Evolutionary conservation across 257 asterid species (phyloP), one percentile per base, ranked within the genome.

Genomic region (Salvia hispanica): DNA sequence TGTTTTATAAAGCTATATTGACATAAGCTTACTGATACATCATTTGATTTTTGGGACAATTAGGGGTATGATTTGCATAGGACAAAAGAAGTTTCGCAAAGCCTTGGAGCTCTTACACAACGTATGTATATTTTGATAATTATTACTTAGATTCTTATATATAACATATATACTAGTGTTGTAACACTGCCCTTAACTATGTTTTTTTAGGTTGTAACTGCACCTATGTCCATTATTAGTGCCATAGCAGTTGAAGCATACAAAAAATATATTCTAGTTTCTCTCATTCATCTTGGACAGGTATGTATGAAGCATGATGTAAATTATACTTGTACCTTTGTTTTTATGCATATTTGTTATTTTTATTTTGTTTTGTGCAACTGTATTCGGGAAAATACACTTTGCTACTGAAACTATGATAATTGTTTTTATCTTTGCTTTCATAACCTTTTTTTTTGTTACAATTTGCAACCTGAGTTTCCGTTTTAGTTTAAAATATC

Each of bases 21-120:
- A 31, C 39, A 33, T 47, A 11, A 14, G 42, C 71, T 33, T 40
- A 16, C 70, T 70, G 60, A 76, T 52, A 31, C 69, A 48, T 65
- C 77, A 25, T 25, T 25, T 25, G 31, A 25, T 25, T 28, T 71
- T 74, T 80, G 73, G 54, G 13, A 64, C 62, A 15, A 58, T 46
- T 52, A 91, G 99, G 84, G 97, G 97, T 37, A 88, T 91, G 95
- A 80, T 94, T 78, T 94, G 95, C 87, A 87, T 91, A 15, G 99
- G 99, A 72, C 92, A 80, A 74, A 94, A 94, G 85, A 78, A 80
- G 76, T 94, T 78, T 72, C 86, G 73, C 71, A 88, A 82, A 85
- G 99, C 97, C 11, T 67, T 85, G 79, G 97, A 94, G 88, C 91
- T 88, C 67, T 79, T 94, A 7, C 96, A 87, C 79, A 94, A 84